A percentile compares a stretch with the other conserved stretches of the same genome.
These are phyloP conservation scores for Sphaerulina musiva DNA, from an alignment of 2,329 filamentous ascomycete genomes.

Conservation along the genomic window DNA sequence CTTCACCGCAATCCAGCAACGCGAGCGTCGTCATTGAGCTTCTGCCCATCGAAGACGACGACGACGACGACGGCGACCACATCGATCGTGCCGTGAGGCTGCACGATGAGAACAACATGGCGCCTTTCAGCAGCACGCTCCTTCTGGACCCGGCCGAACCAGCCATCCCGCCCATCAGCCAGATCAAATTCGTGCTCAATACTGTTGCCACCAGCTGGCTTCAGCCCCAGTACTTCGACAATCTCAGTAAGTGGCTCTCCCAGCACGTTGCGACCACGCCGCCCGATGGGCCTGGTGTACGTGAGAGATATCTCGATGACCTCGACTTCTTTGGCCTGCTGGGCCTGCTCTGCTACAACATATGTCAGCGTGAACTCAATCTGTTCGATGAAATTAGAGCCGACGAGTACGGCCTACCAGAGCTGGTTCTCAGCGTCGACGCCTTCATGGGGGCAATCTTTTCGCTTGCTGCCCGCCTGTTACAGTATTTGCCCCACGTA, in stretches of 20 bases:
- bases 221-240: background rate
- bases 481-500: constrained; percentile 17
- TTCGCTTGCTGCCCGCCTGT: constrained; percentile 18
- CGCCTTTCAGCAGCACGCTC: constrained; percentile 18
- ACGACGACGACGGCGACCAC: constrained; percentile 22
- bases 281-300: constrained; percentile 2
- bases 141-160: background rate
- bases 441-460: constrained; percentile 14
- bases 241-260: constrained; percentile 14
- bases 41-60: constrained; percentile 37
- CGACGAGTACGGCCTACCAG: constrained; percentile 4
- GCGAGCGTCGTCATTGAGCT: constrained; percentile 25
- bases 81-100: constrained; percentile 37
- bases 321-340: constrained; percentile 21
- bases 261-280: constrained; percentile 17
- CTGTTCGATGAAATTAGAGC: constrained; percentile 4
- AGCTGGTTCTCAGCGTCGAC: background rate
- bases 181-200: constrained; percentile 11
- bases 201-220: background rate
- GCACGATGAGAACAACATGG: constrained; percentile 28
- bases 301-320: constrained; percentile 17
- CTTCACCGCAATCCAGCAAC: constrained; percentile 23
- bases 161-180: constrained; percentile 1
- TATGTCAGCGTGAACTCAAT: constrained; percentile 22
- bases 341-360: constrained; percentile 21